These are phyloP conservation scores for Chloropicon primus DNA, from an alignment of 139 green algal species.

Conservation along the genomic window DNA sequence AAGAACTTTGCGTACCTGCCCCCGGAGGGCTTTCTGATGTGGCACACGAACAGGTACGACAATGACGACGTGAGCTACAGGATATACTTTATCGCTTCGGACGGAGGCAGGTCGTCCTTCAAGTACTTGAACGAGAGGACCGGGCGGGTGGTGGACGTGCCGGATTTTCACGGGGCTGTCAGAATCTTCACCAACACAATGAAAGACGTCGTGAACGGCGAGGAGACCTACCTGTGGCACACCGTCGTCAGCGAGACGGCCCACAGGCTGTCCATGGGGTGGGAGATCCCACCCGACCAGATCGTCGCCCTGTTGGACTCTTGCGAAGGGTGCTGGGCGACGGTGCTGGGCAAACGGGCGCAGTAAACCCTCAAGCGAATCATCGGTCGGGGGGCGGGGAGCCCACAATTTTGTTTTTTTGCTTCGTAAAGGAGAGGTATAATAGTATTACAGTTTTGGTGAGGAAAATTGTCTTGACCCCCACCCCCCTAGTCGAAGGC, in stretches of 20 bases:
- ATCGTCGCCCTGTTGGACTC: neutral
- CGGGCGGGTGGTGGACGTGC: neutral
- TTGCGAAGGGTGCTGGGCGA: neutral
- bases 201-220: neutral
- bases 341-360: too few relatives aligned
- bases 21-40: neutral
- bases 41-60: neutral
- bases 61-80: neutral
- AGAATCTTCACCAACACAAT: neutral
- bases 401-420: conserved; percentile 1
- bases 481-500: conserved; percentile 39
- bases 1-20: neutral
- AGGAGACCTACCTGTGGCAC: neutral
- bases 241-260: neutral
- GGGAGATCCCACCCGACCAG: neutral
- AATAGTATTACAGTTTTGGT: too few relatives aligned
- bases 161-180: neutral
- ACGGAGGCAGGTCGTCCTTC: neutral
- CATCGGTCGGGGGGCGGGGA: too few relatives aligned
- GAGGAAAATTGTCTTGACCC: too few relatives aligned
- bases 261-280: neutral
- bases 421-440: too few relatives aligned
- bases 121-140: neutral
- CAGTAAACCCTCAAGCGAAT: too few relatives aligned
- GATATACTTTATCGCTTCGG: neutral